Evolutionary conservation across 2,329 filamentous ascomycete genomes (phyloP).

Genomic region (Endothia cerciana): DNA sequence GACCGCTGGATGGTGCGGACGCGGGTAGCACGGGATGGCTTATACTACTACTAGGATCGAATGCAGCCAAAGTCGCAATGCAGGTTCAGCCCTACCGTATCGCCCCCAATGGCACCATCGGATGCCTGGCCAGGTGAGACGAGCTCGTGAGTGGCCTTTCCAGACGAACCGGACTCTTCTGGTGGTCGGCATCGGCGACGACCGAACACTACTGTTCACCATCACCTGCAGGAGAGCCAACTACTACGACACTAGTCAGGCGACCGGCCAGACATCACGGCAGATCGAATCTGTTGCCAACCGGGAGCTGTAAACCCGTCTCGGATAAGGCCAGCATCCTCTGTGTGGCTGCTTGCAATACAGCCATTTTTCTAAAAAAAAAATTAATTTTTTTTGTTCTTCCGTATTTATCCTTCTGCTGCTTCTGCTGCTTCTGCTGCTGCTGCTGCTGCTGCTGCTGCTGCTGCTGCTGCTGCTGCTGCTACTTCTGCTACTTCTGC

Average conservation of each 20-base stretch:
- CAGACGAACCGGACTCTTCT: background rate
- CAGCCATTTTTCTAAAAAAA: background rate
- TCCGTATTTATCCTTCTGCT: background rate
- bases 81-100: constrained; percentile 18
- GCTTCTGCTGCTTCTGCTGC: too few species aligned
- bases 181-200: background rate
- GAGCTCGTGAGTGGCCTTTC: too few species aligned
- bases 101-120: constrained; percentile 16
- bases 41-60: background rate
- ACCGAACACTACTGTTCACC: background rate
- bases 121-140: background rate
- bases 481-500: too few species aligned
- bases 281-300: background rate
- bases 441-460: too few species aligned
- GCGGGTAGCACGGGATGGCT: constrained; percentile 5
- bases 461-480: too few species aligned
- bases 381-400: background rate
- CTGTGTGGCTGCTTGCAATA: background rate
- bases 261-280: background rate
- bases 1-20: background rate
- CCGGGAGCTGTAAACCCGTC: constrained; percentile 7
- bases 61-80: constrained; percentile 8
- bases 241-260: too few species aligned
- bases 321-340: constrained; percentile 12
- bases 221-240: too few species aligned